Evolutionary conservation across 2,329 filamentous ascomycete species (phyloP).

Genomic region (Xylaria sp.): DNA sequence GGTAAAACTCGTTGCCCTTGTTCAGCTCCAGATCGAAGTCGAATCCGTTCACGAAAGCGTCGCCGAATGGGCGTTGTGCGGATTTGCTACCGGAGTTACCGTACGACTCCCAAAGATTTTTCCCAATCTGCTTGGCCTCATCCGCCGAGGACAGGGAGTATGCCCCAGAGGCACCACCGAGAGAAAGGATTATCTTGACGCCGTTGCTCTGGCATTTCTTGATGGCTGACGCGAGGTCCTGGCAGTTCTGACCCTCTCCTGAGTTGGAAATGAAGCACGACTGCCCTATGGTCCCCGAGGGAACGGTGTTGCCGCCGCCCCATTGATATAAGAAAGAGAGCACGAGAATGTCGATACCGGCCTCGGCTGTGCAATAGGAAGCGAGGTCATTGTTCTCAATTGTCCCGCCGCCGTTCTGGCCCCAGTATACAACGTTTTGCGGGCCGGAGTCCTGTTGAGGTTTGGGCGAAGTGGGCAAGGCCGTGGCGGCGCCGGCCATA

Average conservation of each 20-base stretch:
- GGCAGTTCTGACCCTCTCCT: slow-evolving; percentile 46
- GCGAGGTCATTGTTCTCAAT: slow-evolving; percentile 46
- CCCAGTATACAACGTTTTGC: slow-evolving; percentile 27
- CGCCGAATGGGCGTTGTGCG: slow-evolving; percentile 52
- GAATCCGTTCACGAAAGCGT: slow-evolving; percentile 46
- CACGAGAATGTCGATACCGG: slow-evolving; percentile 51
- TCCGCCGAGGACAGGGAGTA: slow-evolving; percentile 43
- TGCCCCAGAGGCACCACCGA: slow-evolving; percentile 49
- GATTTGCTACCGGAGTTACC: slow-evolving; percentile 44
- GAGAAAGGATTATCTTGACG: slow-evolving; percentile 52
- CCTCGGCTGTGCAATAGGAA: slow-evolving; percentile 44
- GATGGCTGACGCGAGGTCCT: slow-evolving; percentile 48
- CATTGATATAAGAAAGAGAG: slow-evolving; percentile 51
- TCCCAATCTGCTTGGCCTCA: slow-evolving; percentile 49
- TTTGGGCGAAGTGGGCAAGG: slow-evolving; percentile 16
- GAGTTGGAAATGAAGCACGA: slow-evolving; percentile 45
- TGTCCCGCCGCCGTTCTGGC: slow-evolving; percentile 25
- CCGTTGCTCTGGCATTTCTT: slow-evolving; percentile 45
- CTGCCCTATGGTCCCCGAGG: slow-evolving; percentile 48
- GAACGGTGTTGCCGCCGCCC: slow-evolving; percentile 43
- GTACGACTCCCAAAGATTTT: slow-evolving; percentile 53
- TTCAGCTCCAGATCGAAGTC: slow-evolving; percentile 45
- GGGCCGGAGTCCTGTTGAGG: slow-evolving; percentile 1
- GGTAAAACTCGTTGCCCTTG: slow-evolving; percentile 45
- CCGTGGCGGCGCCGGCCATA: slow-evolving; percentile 22